Conservation (phyloP, 805 yeast species). For the Pichia nakasei region DNA sequence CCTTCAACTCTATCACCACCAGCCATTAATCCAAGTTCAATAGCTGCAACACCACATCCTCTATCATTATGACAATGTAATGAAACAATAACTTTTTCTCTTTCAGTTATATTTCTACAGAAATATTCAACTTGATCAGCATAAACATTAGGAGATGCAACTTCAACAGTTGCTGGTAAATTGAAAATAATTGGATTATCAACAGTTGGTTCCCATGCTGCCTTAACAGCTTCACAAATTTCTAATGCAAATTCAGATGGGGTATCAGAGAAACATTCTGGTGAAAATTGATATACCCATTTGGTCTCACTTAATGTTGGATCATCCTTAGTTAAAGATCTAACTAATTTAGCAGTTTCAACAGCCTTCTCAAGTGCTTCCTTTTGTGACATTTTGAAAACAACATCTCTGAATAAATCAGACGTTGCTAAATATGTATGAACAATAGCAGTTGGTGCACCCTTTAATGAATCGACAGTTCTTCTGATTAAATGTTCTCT, state of each 20-base stretch:
- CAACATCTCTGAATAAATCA: conserved; percentile 66
- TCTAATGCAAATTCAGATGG: conserved; percentile 66
- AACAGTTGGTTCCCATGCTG: conserved; percentile 70
- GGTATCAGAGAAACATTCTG: conserved; percentile 71
- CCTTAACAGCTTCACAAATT: conserved; percentile 72
- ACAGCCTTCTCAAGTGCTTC: conserved; percentile 64
- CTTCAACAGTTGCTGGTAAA: conserved; percentile 76
- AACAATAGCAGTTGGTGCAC: conserved; percentile 64
- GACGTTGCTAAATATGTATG: conserved; percentile 73
- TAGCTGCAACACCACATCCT: conserved; percentile 80
- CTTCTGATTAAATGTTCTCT: conserved; percentile 65
- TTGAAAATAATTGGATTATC: conserved; percentile 70
- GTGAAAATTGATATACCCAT: conserved; percentile 71
- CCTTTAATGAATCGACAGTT: conserved; percentile 64
- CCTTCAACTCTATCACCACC: conserved; percentile 85
- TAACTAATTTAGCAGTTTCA: conserved; percentile 59
- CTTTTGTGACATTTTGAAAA: conserved; percentile 60
- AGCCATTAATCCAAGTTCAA: conserved; percentile 69
- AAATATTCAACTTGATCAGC: conserved; percentile 79
- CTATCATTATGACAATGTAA: conserved; percentile 74
- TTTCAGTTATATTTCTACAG: conserved; percentile 54
- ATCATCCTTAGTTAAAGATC: conserved; percentile 66
- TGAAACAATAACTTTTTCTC: conserved; percentile 64
- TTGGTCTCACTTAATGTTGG: conserved; percentile 53
- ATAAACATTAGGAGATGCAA: conserved; percentile 64